A percentile compares a stretch with the other conserved stretches of the same genome.
Evolutionary conservation across 192 early-diverging fungal genomes (phyloP).

Genomic region (Gryganskiella cystojenkinii): DNA sequence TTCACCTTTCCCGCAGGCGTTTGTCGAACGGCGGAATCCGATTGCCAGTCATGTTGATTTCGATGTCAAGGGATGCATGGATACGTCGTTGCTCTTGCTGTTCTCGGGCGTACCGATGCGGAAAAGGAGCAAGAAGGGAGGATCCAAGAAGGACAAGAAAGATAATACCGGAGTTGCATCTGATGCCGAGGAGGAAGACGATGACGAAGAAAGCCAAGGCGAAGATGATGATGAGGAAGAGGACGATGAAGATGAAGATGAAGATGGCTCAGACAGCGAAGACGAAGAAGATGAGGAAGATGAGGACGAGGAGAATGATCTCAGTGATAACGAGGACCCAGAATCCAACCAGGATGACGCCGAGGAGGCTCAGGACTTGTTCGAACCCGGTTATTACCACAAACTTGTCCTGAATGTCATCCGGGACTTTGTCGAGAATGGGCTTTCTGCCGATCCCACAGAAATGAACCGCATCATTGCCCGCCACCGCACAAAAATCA

Average conservation of each 20-base stretch:
- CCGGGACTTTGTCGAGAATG: conserved; percentile 58
- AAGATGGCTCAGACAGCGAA: conserved; percentile 37
- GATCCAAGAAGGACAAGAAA: conserved; percentile 32
- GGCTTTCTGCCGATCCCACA: conserved; percentile 35
- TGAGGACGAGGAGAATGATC: conserved; percentile 7
- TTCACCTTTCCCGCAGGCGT: conserved; percentile 77
- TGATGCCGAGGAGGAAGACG: conserved; percentile 25
- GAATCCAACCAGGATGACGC: conserved; percentile 5
- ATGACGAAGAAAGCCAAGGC: conserved; percentile 21
- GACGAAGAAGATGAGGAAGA: conserved; percentile 20
- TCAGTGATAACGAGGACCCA: neutral
- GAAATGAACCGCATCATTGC: conserved; percentile 57
- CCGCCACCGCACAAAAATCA: conserved; percentile 58
- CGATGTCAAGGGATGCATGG: conserved; percentile 63
- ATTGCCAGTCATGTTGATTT: conserved; percentile 70
- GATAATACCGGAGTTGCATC: conserved; percentile 40
- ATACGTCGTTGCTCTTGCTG: conserved; percentile 65
- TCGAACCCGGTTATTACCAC: conserved; percentile 70
- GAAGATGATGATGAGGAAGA: conserved; percentile 26
- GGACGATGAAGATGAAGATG: conserved; percentile 44
- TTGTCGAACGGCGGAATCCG: conserved; percentile 78
- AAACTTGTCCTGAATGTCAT: conserved; percentile 67
- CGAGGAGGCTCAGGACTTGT: conserved; percentile 56
- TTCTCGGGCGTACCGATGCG: conserved; percentile 62
- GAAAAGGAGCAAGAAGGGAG: conserved; percentile 70